phyloP scores from a whole-genome alignment of 768 basidiomycete genomes.

The Crucibulum laeve region DNA sequence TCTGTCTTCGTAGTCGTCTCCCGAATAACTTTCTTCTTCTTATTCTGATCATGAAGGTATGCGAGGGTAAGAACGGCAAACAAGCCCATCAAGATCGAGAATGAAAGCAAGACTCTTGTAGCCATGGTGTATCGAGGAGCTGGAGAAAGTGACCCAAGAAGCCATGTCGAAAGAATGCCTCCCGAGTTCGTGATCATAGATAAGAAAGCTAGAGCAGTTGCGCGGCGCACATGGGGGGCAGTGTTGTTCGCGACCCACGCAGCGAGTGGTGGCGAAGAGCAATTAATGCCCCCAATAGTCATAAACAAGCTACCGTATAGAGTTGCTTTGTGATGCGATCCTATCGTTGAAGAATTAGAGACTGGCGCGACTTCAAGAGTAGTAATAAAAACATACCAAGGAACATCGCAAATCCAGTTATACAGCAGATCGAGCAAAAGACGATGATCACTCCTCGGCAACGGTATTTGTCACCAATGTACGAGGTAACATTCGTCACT shows the following conservation, averaged over 20 bases:
- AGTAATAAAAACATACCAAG: constrained; percentile 43
- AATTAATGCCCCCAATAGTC: constrained; percentile 34
- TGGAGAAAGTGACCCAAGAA: constrained; percentile 23
- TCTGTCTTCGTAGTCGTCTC: constrained; percentile 15
- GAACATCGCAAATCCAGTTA: constrained; percentile 54
- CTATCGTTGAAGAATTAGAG: neutral
- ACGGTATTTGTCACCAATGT: constrained; percentile 47
- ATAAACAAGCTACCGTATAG: constrained; percentile 46
- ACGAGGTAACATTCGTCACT: constrained; percentile 33
- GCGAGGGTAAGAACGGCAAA: constrained; percentile 18
- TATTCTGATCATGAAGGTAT: constrained; percentile 24
- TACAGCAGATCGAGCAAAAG: constrained; percentile 34
- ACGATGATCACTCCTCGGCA: constrained; percentile 45
- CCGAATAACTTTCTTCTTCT: constrained; percentile 22
- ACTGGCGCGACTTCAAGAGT: no score
- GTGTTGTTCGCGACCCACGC: constrained; percentile 52
- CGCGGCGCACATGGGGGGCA: constrained; percentile 41
- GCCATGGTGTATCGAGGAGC: constrained; percentile 31
- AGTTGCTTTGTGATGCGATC: constrained; percentile 9
- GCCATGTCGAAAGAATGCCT: neutral
- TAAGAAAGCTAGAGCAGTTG: constrained; percentile 39
- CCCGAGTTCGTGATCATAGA: constrained; percentile 33
- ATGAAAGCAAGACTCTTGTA: constrained; percentile 19
- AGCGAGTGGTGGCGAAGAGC: constrained; percentile 31
- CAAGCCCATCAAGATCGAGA: constrained; percentile 18